Evolutionary conservation across 75 land plant genomes (phyloP).

Genomic region (Pinus tabuliformis): DNA sequence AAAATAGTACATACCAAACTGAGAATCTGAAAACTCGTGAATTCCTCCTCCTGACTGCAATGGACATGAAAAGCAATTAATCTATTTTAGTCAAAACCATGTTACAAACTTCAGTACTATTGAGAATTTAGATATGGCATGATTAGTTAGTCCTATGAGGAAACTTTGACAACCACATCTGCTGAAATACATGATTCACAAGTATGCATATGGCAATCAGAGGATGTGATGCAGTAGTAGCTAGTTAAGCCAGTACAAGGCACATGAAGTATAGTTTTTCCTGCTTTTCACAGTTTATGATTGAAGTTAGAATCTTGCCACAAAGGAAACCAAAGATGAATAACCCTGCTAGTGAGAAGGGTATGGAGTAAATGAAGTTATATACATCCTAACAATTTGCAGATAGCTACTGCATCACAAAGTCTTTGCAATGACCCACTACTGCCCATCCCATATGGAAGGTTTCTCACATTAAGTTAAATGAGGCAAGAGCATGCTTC

Average conservation of each 20-base stretch:
- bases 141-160: background rate
- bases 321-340: background rate
- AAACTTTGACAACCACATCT: background rate
- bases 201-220: background rate
- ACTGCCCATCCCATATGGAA: background rate
- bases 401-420: background rate
- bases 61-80: background rate
- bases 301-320: background rate
- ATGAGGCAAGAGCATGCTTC: background rate
- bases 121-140: background rate
- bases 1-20: slow-evolving; percentile 76
- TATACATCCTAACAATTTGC: background rate
- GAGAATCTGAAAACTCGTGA: slow-evolving; percentile 99
- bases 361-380: background rate
- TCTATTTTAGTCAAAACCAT: background rate
- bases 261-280: background rate
- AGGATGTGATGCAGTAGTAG: background rate
- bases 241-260: background rate
- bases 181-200: background rate
- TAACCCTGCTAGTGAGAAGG: background rate
- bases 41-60: slow-evolving; percentile 99
- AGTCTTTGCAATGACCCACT: background rate
- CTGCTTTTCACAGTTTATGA: background rate
- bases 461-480: background rate
- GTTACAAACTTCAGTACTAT: background rate